Evolutionary conservation across 2,329 filamentous ascomycete genomes (phyloP).

Genomic region (Xylariaceae sp.): DNA sequence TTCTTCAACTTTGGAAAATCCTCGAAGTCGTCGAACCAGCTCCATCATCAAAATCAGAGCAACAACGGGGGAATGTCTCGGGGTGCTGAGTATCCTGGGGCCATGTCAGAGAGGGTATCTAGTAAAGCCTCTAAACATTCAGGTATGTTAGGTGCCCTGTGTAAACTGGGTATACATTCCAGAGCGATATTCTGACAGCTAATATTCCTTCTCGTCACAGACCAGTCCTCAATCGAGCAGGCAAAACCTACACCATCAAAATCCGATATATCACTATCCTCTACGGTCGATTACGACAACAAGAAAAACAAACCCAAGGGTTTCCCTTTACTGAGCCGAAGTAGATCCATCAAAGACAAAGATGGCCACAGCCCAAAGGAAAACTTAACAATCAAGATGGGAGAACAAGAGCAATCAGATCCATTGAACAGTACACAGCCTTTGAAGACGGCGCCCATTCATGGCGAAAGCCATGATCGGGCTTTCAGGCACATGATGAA

Average conservation of each 20-base stretch:
- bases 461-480: slow-evolving; percentile 52
- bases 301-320: slow-evolving; percentile 52
- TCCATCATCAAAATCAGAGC: slow-evolving; percentile 18
- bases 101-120: slow-evolving; percentile 24
- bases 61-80: slow-evolving; percentile 24
- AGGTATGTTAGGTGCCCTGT: slow-evolving; percentile 18
- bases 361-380: slow-evolving; percentile 33
- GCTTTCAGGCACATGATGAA: slow-evolving; percentile 65
- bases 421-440: slow-evolving; percentile 34
- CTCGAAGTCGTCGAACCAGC: slow-evolving; percentile 20
- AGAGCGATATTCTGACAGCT: slow-evolving; percentile 15
- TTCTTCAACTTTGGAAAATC: slow-evolving; percentile 29
- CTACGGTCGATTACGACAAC: slow-evolving; percentile 43
- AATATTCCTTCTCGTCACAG: slow-evolving; percentile 16
- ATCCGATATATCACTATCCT: slow-evolving; percentile 50
- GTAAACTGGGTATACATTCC: background rate
- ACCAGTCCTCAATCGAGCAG: slow-evolving; percentile 29
- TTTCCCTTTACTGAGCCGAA: slow-evolving; percentile 49
- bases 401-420: slow-evolving; percentile 34
- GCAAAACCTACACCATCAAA: slow-evolving; percentile 37
- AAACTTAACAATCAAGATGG: slow-evolving; percentile 25
- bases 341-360: slow-evolving; percentile 47
- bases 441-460: slow-evolving; percentile 59
- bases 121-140: slow-evolving; percentile 27
- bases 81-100: slow-evolving; percentile 20